Conservation (phyloP, 2,329 filamentous ascomycete genomes). For the Pleoardoris graminearum region DNA sequence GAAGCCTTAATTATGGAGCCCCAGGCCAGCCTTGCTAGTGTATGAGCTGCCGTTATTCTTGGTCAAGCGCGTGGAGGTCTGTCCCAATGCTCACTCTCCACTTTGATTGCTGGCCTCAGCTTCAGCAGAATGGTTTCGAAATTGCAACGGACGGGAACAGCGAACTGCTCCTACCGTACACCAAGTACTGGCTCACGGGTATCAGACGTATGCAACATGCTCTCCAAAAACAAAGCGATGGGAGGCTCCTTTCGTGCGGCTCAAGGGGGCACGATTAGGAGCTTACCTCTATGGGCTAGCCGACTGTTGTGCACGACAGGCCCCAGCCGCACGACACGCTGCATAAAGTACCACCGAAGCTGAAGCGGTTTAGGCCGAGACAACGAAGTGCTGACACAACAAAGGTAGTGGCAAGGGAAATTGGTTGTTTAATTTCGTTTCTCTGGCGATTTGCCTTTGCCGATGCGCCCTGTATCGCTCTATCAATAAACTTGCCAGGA, state of each 20-base stretch:
- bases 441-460: conserved; percentile 18
- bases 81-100: not conserved
- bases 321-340: conserved; percentile 15
- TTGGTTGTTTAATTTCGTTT: conserved; percentile 41
- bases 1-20: conserved; percentile 1
- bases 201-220: not conserved
- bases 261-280: conserved; percentile 5
- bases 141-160: not conserved
- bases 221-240: not conserved
- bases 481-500: conserved; percentile 39
- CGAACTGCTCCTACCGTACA: not conserved
- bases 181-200: not conserved
- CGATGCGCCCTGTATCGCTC: conserved; percentile 27
- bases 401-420: conserved; percentile 36
- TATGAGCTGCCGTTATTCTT: not conserved
- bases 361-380: conserved; percentile 19
- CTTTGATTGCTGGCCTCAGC: not conserved
- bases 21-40: not conserved
- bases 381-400: conserved; percentile 34
- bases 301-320: conserved; percentile 14
- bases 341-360: conserved; percentile 19
- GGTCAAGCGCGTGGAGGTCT: not conserved
- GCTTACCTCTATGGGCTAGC: conserved; percentile 13
- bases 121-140: not conserved
- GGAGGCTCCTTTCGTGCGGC: conserved; percentile 10